These are phyloP conservation scores for Eleusine coracana DNA, from an alignment of 176 grass and related monocot species.

Conservation along the genomic window DNA sequence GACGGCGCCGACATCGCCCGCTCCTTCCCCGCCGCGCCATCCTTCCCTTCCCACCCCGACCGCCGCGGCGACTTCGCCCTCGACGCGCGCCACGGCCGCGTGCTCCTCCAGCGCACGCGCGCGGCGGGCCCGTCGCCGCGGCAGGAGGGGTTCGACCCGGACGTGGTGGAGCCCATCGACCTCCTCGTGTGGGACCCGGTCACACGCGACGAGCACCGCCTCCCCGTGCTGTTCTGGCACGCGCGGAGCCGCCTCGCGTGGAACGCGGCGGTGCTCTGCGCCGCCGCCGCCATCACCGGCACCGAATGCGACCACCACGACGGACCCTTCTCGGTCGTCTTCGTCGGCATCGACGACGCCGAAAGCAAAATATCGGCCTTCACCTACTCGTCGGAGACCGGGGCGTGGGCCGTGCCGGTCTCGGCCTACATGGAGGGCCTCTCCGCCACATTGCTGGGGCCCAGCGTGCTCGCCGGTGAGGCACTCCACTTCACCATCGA, in stretches of 20 bases:
- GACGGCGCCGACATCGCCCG: not conserved
- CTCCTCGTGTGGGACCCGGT: too few species aligned
- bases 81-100: constrained; percentile 1
- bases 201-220: not conserved
- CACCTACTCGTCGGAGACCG: not conserved
- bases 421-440: too few species aligned
- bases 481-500: not conserved
- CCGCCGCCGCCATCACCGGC: not conserved
- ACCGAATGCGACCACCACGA: not conserved
- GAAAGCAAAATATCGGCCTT: not conserved
- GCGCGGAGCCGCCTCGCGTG: not conserved
- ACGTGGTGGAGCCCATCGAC: too few species aligned
- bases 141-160: too few species aligned
- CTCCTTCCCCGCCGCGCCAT: not conserved
- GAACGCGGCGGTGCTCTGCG: not conserved
- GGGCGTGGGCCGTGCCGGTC: not conserved
- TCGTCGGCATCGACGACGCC: not conserved
- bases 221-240: not conserved
- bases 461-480: not conserved
- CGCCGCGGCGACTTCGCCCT: not conserved
- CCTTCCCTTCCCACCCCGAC: not conserved
- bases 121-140: too few species aligned
- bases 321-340: not conserved
- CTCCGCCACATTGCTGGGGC: not conserved
- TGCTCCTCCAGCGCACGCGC: not conserved